Evolutionary conservation across 805 yeast genomes (phyloP).

Genomic region (Yamadazyma olivae): DNA sequence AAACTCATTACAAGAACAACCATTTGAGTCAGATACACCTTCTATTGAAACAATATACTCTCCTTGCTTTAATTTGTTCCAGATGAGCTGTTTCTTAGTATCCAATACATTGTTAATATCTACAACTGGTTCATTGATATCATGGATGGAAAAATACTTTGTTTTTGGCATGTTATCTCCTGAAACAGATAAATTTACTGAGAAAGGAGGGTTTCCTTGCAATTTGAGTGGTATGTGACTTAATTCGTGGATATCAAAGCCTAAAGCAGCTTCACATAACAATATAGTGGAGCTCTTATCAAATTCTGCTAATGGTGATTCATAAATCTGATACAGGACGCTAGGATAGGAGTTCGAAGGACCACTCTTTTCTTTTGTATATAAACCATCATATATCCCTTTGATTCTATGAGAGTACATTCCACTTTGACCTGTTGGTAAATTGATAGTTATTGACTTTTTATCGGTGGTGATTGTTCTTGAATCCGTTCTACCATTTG

Average conservation of each 20-base stretch:
- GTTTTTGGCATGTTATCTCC: constrained; percentile 59
- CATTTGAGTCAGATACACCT: constrained; percentile 63
- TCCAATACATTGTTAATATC: constrained; percentile 8
- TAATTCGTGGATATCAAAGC: constrained; percentile 21
- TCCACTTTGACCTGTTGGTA: constrained; percentile 51
- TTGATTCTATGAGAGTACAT: constrained; percentile 57
- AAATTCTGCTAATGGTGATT: constrained; percentile 61
- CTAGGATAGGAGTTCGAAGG: constrained; percentile 14
- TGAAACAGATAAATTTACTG: constrained; percentile 52
- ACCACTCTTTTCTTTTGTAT: constrained; percentile 33
- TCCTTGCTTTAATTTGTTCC: constrained; percentile 47
- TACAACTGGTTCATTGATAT: constrained; percentile 27
- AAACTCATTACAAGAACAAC: constrained; percentile 55
- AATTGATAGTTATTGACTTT: constrained; percentile 26
- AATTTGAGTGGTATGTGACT: constrained; percentile 49
- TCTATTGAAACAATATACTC: constrained; percentile 59
- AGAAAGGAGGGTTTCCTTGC: constrained; percentile 61
- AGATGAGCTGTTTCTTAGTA: not conserved
- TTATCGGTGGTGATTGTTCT: constrained; percentile 31
- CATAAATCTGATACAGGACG: constrained; percentile 44
- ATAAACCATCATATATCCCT: constrained; percentile 64
- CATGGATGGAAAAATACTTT: constrained; percentile 43
- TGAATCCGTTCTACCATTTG: constrained; percentile 47
- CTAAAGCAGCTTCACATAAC: constrained; percentile 32
- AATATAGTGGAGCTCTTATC: constrained; percentile 45